Evolutionary conservation across 2,329 filamentous ascomycete genomes (phyloP), one percentile per base, ranked within the genome.

Genomic region (Annulohypoxylon truncatum): DNA sequence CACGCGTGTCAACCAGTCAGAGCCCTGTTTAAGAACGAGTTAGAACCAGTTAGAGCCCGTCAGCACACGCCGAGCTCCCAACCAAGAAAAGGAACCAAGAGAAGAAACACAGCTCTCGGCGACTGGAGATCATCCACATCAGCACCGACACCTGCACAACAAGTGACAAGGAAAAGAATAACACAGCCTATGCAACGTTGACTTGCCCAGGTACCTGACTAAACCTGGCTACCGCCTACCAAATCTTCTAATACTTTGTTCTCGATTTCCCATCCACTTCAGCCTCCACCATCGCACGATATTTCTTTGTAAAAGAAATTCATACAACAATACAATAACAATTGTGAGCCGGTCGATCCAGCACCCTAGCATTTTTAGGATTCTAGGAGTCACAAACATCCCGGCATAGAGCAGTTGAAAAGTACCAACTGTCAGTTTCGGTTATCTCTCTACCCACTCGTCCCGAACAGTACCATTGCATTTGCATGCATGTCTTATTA

Each of bases 101-200:
- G 28, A 40, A 48, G 38, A 62, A 62, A 64, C 64, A 46, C 51
- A 62, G 48, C 56, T 62, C 58, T 65, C 61, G 64, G 67, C 67
- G 64, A 69, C 67, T 67, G 64, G 61, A 58, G 47, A 63, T 61
- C 65, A 65, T 65, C 67, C 67, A 70, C 67, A 70, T 70, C 67
- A 70, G 61, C 67, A 67, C 38, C 38, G 18, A 42, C 38, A 42
- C 18, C 38, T 42, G 38, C 38, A 42, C 38, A 42, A 42, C 38
- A 42, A 42, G 38, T 42, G 3, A 42, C 38, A 42, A 42, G 38
- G 51, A 46, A 54, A 54, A 48, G 15, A 48, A 48, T 8, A 28
- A 63, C 67, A 67, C 64, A 67, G 63, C 63, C 63, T 67, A 71
- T 71, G 68, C 68, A 71, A 71, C 68, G 68, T 71, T 71, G 63